Conservation (phyloP, 2,329 filamentous ascomycete genomes). For the Phaeomoniella chlamydospora region DNA sequence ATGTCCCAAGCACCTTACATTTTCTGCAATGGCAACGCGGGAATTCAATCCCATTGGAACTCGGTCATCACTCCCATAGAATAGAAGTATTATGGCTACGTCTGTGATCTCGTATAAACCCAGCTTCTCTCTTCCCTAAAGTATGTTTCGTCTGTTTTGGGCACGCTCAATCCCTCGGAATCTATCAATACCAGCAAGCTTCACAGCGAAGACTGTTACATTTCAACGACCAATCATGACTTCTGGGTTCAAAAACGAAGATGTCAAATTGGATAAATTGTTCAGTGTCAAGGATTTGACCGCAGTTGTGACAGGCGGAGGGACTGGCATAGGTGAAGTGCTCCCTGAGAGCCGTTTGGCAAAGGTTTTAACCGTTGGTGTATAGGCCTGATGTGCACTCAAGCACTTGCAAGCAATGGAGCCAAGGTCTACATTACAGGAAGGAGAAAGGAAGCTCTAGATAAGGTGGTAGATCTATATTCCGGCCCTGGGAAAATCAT, state of each 20-base stretch:
- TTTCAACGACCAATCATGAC: constrained; percentile 1
- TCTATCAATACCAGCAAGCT: no score
- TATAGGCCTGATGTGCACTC: constrained; percentile 31
- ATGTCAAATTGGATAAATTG: constrained; percentile 13
- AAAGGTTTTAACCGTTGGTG: no score
- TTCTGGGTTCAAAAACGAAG: constrained; percentile 7
- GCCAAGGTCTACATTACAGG: constrained; percentile 33
- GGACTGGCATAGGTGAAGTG: constrained; percentile 24
- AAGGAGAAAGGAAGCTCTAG: constrained; percentile 28
- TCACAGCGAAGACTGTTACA: background rate
- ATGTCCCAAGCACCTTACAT: no score
- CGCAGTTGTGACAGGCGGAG: constrained; percentile 30
- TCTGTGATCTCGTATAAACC: no score
- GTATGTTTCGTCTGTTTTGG: no score
- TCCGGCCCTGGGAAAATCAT: constrained; percentile 32
- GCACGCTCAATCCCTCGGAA: no score
- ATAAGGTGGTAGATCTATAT: constrained; percentile 31
- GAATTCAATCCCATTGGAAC: no score
- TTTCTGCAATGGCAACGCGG: no score
- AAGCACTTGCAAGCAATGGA: constrained; percentile 32
- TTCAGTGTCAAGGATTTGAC: constrained; percentile 16
- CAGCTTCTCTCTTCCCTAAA: no score
- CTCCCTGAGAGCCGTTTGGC: no score
- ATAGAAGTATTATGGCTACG: no score
- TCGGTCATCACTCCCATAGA: no score